Base-by-base conservation (phyloP, 192 early-diverging fungal species). In the Physocladia obscura region DNA sequence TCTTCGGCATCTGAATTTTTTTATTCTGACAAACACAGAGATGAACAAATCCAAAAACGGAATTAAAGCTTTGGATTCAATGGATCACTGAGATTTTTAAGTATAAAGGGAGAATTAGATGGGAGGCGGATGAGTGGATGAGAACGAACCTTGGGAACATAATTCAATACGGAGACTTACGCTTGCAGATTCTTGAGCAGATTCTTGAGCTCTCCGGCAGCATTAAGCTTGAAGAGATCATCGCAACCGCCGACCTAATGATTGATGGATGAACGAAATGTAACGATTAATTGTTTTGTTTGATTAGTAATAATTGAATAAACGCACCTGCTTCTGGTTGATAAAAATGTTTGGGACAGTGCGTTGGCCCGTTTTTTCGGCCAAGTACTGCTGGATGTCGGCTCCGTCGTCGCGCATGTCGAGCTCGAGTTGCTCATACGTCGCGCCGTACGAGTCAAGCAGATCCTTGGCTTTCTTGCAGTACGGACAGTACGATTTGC, bases 281-380 rank as follows among this genome's bases (percentile, higher is more conserved):
- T n/a, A n/a, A n/a, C n/a, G n/a, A n/a, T 26, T 0, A 63, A 0
- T 3, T 15, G 32, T 6, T 5, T 30, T n/a, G 19, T 63, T 2
- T 27, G 19, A 0, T 15, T n/a, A 47, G 29, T 69, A 3, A 67
- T 70, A 52, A 57, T 70, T 76, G 79, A 57, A 81, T 48, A 44
- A n/a, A 44, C 8, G 40, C n/a, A 65, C 31, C 36, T 82, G 79
- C 26, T 73, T 38, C 1, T 58, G 65, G 4, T 55, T 64, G 55
- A 83, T 71, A 34, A 80, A 83, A 27, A 80, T 79, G 63, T 83
- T 83, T 13, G 82, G 82, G n/a, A 83, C 81, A 34, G 78, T 81
- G 19, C 69, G 30, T 52, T 85, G 82, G 8, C 73, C 76, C 26
- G 79, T 84, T 44, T 73, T 78, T 50, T 70, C 29, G 22, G 38